A percentile compares a stretch with the other conserved stretches of the same genome.
Conservation (phyloP, 257 asterid species). For the Plantago major region DNA sequence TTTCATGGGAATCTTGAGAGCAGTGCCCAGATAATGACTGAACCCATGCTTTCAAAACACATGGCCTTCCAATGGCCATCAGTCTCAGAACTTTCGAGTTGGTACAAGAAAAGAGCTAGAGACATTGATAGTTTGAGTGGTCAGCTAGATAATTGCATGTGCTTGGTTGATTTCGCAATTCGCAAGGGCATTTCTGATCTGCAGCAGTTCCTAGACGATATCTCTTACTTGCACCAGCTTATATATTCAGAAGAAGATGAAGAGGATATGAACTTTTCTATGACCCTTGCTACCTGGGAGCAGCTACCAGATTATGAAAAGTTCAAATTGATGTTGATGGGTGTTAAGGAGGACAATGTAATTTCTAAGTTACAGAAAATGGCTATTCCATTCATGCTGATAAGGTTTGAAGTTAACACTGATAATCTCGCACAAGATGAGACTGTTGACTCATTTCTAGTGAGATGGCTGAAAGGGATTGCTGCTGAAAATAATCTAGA, state of each 20-base stretch:
- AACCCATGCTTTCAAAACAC: slow-evolving; percentile 61
- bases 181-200: slow-evolving; percentile 69
- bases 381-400: slow-evolving; percentile 83
- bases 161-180: slow-evolving; percentile 82
- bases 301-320: slow-evolving; percentile 78
- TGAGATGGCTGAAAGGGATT: slow-evolving; percentile 84
- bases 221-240: slow-evolving; percentile 71
- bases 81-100: slow-evolving; percentile 58
- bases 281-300: slow-evolving; percentile 79
- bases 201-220: slow-evolving; percentile 69
- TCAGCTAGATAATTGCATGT: slow-evolving; percentile 76
- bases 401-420: slow-evolving; percentile 32
- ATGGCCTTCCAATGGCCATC: slow-evolving; percentile 79
- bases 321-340: slow-evolving; percentile 74
- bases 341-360: slow-evolving; percentile 56
- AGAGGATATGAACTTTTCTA: slow-evolving; percentile 43
- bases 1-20: slow-evolving; percentile 38
- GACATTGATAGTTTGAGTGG: slow-evolving; percentile 89
- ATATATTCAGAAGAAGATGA: slow-evolving; percentile 58
- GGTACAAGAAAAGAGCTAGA: slow-evolving; percentile 94
- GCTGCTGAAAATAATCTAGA: slow-evolving; percentile 70
- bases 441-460: slow-evolving; percentile 58
- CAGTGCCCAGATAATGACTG: slow-evolving; percentile 60
- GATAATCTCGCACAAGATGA: slow-evolving; percentile 30
- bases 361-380: slow-evolving; percentile 54